Conservation (phyloP, 306 rosid genomes). For the Heteromeles arbutifolia region DNA sequence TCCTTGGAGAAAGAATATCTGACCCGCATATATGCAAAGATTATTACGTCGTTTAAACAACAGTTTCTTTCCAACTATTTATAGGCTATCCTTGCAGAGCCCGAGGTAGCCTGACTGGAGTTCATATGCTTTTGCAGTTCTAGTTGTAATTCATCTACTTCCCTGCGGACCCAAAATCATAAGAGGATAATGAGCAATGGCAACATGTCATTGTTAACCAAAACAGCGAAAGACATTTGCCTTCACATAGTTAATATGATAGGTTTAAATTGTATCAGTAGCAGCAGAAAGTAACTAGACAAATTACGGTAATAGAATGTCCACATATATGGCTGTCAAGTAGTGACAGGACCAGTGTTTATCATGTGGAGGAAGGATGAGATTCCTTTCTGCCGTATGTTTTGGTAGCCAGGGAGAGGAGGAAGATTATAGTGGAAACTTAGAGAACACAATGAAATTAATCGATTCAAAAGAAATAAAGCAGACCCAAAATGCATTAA, state of each 20-base stretch:
- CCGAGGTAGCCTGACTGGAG: constrained; percentile 37
- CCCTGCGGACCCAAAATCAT: constrained; percentile 44
- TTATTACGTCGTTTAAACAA: constrained; percentile 11
- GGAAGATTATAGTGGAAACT: background rate
- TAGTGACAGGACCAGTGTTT: background rate
- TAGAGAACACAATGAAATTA: background rate
- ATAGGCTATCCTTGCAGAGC: constrained; percentile 40
- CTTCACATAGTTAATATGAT: background rate
- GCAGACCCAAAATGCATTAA: background rate
- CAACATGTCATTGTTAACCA: constrained; percentile 5
- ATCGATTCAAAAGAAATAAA: background rate
- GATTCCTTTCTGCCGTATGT: background rate
- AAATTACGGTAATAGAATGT: too few relatives aligned
- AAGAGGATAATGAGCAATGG: constrained; percentile 2
- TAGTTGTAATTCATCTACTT: constrained; percentile 44
- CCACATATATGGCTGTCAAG: background rate
- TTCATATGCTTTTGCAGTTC: constrained; percentile 44
- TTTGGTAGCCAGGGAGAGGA: background rate
- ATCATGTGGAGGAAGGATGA: background rate
- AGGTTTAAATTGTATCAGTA: background rate
- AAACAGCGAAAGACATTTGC: background rate
- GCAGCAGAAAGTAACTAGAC: background rate
- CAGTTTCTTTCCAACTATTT: constrained; percentile 5
- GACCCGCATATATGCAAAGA: constrained; percentile 28
- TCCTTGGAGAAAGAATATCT: constrained; percentile 38